Evolutionary conservation across 192 early-diverging fungal genomes (phyloP).

Genomic region (Rhizophagus sp.): DNA sequence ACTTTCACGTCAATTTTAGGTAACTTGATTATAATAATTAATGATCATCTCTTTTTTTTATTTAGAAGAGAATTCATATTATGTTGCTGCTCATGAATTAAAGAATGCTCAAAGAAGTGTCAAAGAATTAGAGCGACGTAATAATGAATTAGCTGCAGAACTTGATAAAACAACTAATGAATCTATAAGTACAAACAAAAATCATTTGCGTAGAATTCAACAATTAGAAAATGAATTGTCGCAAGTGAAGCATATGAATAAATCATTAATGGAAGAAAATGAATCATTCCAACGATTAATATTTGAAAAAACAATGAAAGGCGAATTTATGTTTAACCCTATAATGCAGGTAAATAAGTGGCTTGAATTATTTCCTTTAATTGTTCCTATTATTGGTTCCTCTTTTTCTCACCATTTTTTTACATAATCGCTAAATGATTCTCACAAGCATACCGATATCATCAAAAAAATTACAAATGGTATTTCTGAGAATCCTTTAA

Average conservation of each 20-base stretch:
- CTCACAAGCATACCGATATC: not conserved
- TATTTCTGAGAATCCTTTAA: not conserved
- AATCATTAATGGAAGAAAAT: conserved; percentile 76
- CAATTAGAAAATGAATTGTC: conserved; percentile 40
- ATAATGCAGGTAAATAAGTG: conserved; percentile 52
- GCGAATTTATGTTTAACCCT: conserved; percentile 67
- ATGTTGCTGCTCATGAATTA: not conserved
- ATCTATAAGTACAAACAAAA: not conserved
- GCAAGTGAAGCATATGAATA: conserved; percentile 68
- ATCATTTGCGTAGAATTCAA: conserved; percentile 3
- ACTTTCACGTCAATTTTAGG: not conserved
- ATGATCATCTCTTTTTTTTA: not conserved
- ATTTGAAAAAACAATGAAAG: conserved; percentile 80
- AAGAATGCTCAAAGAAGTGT: conserved; percentile 12
- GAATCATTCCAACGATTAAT: conserved; percentile 78
- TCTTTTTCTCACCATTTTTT: not conserved
- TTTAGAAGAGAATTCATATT: conserved; percentile 11
- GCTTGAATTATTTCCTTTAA: no score
- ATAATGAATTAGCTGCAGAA: conserved; percentile 17
- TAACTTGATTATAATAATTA: not conserved
- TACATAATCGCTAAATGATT: not conserved
- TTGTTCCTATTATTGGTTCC: no score
- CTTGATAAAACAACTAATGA: conserved; percentile 3
- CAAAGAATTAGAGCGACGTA: conserved; percentile 19
- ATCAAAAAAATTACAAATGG: not conserved